These are phyloP conservation scores for Striga asiatica DNA, from an alignment of 257 asterid species.

Conservation along the genomic window DNA sequence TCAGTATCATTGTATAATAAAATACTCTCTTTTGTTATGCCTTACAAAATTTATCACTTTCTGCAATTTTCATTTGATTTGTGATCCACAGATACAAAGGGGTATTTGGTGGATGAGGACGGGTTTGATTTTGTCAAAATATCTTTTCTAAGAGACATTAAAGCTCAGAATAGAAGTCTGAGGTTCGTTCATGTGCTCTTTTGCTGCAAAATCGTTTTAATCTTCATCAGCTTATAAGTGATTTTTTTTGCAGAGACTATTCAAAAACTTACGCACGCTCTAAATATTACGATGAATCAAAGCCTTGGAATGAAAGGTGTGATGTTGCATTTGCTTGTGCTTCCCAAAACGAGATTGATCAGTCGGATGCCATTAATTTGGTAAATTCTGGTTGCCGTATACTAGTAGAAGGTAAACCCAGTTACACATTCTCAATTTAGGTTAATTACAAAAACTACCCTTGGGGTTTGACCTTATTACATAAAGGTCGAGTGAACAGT, in stretches of 20 bases:
- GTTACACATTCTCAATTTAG: neutral
- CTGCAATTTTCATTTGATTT: conserved; percentile 15
- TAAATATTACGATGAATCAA: conserved; percentile 79
- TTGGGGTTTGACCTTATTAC: neutral
- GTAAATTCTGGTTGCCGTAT: conserved; percentile 82
- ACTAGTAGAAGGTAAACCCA: conserved; percentile 75
- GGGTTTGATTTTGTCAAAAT: conserved; percentile 94
- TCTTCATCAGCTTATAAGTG: conserved; percentile 21
- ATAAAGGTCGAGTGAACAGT: neutral
- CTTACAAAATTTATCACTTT: neutral
- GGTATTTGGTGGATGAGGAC: conserved; percentile 95
- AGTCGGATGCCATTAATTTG: conserved; percentile 80
- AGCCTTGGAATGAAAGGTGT: conserved; percentile 95
- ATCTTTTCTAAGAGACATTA: conserved; percentile 75
- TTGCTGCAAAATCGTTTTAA: conserved; percentile 7
- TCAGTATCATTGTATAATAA: neutral
- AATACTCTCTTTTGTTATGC: neutral
- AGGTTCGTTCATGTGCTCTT: conserved; percentile 39
- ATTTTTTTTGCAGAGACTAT: conserved; percentile 55
- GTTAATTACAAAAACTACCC: neutral
- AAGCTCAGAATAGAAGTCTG: conserved; percentile 86
- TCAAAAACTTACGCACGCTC: conserved; percentile 96
- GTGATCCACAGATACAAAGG: conserved; percentile 65
- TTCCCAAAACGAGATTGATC: conserved; percentile 85
- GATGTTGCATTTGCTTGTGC: conserved; percentile 98